Evolutionary conservation across 345 rosid species (phyloP).

Genomic region (Chamaenerion angustifolium): DNA sequence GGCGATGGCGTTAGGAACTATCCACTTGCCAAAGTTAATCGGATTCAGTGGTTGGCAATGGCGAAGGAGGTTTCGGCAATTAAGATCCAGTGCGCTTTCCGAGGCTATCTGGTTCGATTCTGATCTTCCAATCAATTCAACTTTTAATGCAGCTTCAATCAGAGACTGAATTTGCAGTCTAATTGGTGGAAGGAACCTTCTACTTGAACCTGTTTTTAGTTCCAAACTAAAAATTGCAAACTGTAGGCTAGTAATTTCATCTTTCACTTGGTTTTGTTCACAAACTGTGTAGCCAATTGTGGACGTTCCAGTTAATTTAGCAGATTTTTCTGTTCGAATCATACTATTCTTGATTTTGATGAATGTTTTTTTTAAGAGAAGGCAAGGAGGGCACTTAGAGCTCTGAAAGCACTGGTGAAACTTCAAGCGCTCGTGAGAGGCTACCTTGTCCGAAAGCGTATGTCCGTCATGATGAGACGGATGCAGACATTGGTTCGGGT

Average conservation of each 20-base stretch:
- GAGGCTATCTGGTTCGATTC: conserved; percentile 70
- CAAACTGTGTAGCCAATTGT: too few relatives aligned
- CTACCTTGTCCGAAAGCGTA: conserved; percentile 75
- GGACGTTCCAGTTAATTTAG: too few relatives aligned
- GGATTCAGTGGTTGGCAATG: background rate
- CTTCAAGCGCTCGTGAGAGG: conserved; percentile 93
- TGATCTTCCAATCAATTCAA: too few relatives aligned
- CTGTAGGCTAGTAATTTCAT: too few relatives aligned
- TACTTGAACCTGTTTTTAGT: too few relatives aligned
- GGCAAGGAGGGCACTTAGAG: conserved; percentile 88
- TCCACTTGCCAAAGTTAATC: conserved; percentile 9
- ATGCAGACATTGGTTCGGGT: conserved; percentile 72
- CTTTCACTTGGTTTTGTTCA: too few relatives aligned
- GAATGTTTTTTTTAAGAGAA: conserved; percentile 5
- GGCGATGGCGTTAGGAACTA: conserved; percentile 8
- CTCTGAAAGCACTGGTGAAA: conserved; percentile 80
- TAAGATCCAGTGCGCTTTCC: conserved; percentile 73
- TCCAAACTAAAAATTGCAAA: too few relatives aligned
- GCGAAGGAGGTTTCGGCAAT: conserved; percentile 39
- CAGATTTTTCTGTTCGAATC: too few relatives aligned
- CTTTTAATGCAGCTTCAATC: too few relatives aligned
- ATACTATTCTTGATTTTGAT: too few relatives aligned
- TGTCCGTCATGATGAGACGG: conserved; percentile 59
- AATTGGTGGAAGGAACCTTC: too few relatives aligned
- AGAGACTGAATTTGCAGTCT: too few relatives aligned